Evolutionary conservation across 1,284 basidiomycete species (phyloP).

Genomic region (Chiua sp.): DNA sequence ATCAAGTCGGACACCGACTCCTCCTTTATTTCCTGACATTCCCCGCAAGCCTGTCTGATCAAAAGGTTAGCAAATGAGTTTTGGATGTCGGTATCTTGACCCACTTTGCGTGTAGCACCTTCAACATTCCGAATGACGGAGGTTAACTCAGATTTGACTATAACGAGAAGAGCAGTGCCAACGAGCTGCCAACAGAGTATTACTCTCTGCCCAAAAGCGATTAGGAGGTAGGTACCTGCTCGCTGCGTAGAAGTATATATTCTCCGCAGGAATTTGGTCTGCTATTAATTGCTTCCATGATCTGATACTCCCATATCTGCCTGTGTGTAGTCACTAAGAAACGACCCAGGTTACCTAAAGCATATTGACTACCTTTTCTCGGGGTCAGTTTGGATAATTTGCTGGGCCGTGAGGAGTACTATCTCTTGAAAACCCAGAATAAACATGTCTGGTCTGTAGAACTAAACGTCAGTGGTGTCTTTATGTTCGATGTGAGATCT

Average conservation of each 20-base stretch:
- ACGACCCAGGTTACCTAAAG: not conserved
- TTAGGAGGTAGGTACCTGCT: conserved; percentile 63
- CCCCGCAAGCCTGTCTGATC: conserved; percentile 91
- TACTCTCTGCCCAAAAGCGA: not conserved
- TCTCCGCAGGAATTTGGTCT: conserved; percentile 69
- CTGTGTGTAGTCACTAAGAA: conserved; percentile 44
- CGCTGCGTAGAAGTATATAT: conserved; percentile 90
- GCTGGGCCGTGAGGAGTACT: conserved; percentile 95
- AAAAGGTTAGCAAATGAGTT: conserved; percentile 8
- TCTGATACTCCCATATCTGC: conserved; percentile 85
- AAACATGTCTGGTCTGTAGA: conserved; percentile 83
- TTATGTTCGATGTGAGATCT: conserved; percentile 24
- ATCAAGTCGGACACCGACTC: conserved; percentile 91
- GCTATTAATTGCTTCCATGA: conserved; percentile 79
- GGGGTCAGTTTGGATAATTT: conserved; percentile 96
- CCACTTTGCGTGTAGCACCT: conserved; percentile 88
- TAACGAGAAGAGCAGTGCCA: conserved; percentile 89
- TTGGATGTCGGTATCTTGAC: not conserved
- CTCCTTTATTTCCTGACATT: conserved; percentile 98
- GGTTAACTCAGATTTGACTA: conserved; percentile 82
- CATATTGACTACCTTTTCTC: conserved; percentile 73
- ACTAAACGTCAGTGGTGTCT: conserved; percentile 4
- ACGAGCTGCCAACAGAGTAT: conserved; percentile 69
- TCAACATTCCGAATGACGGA: conserved; percentile 90
- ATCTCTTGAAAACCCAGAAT: conserved; percentile 98